phyloP scores from a whole-genome alignment of 768 basidiomycete species.

The Amanita fuliginea region DNA sequence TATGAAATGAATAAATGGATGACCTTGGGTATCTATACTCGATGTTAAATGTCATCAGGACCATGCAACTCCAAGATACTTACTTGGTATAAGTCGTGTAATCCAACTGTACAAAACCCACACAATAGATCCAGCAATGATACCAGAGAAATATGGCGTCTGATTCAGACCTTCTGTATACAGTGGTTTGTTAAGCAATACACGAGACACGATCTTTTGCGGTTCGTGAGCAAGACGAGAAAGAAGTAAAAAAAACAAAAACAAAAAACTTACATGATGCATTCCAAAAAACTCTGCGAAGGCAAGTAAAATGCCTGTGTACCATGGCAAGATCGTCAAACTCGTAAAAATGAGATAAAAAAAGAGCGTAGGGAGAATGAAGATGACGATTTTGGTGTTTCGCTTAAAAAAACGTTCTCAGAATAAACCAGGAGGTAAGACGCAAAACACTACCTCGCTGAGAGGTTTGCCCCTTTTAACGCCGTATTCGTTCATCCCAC shows the following conservation, averaged over 20 bases:
- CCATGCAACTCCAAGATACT: constrained; percentile 12
- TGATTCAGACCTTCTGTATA: constrained; percentile 77
- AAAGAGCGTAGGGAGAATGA: constrained; percentile 66
- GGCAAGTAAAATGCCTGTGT: constrained; percentile 74
- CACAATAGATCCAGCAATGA: constrained; percentile 75
- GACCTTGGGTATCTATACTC: constrained; percentile 58
- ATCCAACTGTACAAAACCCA: constrained; percentile 86
- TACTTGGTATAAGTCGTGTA: constrained; percentile 64
- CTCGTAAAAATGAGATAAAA: constrained; percentile 81
- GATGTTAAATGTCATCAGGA: not conserved
- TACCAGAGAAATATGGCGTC: constrained; percentile 89
- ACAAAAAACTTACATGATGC: constrained; percentile 64
- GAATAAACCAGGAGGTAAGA: not conserved
- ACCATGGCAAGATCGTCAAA: constrained; percentile 78
- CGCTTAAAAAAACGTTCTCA: constrained; percentile 30
- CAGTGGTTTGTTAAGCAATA: constrained; percentile 70
- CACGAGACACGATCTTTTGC: constrained; percentile 67
- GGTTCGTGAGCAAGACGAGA: constrained; percentile 4
- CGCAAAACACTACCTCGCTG: constrained; percentile 42
- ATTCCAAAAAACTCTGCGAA: constrained; percentile 84
- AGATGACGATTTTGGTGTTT: constrained; percentile 74
- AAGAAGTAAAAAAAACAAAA: constrained; percentile 2
- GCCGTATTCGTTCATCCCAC: constrained; percentile 72
- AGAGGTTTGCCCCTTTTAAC: constrained; percentile 54
- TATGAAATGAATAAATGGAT: constrained; percentile 63